Base-by-base conservation (phyloP, 2,329 filamentous ascomycete genomes). In the Clonostachys solani region DNA sequence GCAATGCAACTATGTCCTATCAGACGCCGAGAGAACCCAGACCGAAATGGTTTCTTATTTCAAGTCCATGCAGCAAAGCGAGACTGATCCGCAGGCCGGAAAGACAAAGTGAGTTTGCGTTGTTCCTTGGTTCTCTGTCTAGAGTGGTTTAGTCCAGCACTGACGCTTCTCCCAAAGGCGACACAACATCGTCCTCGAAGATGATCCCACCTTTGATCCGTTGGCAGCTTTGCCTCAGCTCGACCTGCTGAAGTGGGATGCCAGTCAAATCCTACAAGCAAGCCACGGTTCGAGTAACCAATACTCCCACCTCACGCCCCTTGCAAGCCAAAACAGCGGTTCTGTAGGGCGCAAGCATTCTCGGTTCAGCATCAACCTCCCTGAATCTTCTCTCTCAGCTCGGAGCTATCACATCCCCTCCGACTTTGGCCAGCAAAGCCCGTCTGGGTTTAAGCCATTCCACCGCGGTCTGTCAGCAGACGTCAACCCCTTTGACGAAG, bases 1-100 rank as follows among this genome's bases (percentile, higher is more conserved):
- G 62, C 92, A 99, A 67, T 95, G 88, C 57, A 77, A 78, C 36
- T 99, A 96, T 62, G 82, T 96, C 19, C 81, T 96, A 42, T 77
- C 80, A 4, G 94, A 97, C 60, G 84, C 85, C 3, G 84, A 92
- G 64, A 83, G 80, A 54, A 83, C 87, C 36, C 84, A 89, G 55
- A 79, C 83, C 50, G 82, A 81, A 54, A 89, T 97, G 78, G 77
- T 80, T 53, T 71, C 80, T 3, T 80, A 91, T 60, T 72, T 88
- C 52, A 81, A 75, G 44, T 67, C 77, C 8, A 63, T 85, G 52
- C 54, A 63, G 44, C 62, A 45, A 16, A 78, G 78, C 48, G 81
- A 79, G 17, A 72, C 90, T 23, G 89, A 95, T 63, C 77, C 79
- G 2, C 76, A 83, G 48, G 87, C 85, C 44, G 86, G 83, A 45